Evolutionary conservation across 176 grass and related monocot species (phyloP).

Genomic region (Cymbopogon citratus): DNA sequence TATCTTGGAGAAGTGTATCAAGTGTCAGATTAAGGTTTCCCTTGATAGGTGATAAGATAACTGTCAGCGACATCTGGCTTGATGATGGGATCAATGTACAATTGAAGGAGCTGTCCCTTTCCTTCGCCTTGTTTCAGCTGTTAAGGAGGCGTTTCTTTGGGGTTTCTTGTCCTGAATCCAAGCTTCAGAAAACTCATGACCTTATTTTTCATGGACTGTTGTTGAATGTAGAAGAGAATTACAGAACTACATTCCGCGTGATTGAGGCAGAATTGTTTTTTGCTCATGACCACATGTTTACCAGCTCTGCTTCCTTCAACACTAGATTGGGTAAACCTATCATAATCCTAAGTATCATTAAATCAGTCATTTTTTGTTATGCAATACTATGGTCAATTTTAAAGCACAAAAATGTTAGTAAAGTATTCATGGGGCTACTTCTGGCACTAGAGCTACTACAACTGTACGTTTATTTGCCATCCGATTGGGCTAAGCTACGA

Average conservation of each 20-base stretch:
- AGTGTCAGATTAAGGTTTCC: background rate
- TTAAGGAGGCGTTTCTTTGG: conserved; percentile 3
- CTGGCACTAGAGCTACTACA: too few relatives aligned
- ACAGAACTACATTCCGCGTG: background rate
- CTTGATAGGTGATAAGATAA: background rate
- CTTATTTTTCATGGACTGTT: background rate
- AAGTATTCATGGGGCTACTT: conserved; percentile 1
- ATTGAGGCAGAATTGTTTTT: background rate
- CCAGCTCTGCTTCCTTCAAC: conserved; percentile 2
- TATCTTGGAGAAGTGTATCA: background rate
- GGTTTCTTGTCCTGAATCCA: background rate
- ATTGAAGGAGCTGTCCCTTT: background rate
- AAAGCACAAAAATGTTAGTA: background rate
- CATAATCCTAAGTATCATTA: background rate
- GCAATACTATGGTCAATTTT: background rate
- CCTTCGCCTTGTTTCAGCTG: background rate
- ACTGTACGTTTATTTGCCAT: too few relatives aligned
- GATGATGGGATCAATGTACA: too few relatives aligned
- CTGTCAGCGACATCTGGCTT: background rate
- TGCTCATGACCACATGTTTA: background rate
- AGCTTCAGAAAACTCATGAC: background rate
- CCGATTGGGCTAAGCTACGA: too few relatives aligned
- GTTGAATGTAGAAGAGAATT: background rate
- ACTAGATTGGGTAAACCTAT: background rate
- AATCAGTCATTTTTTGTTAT: background rate